These are phyloP conservation scores for Mortierella sp. DNA, from an alignment of 371 early-diverging fungal species.

Conservation along the genomic window DNA sequence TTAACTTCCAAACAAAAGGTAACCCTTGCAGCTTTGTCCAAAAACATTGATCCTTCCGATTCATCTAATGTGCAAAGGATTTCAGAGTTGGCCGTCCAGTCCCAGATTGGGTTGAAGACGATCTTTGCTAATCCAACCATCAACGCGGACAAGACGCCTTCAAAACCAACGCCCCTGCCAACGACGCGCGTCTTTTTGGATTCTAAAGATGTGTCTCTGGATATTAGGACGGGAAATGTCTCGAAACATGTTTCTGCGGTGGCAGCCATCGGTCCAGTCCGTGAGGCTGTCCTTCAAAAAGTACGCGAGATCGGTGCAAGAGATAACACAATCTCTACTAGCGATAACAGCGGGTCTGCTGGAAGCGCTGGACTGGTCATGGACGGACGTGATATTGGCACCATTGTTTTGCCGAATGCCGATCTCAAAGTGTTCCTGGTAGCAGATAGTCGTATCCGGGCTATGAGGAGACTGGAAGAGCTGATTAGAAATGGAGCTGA, in stretches of 20 bases:
- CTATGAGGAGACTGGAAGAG: slow-evolving; percentile 81
- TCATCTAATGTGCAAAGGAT: slow-evolving; percentile 17
- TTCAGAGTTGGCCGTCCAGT: slow-evolving; percentile 40
- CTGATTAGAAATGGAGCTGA: slow-evolving; percentile 50
- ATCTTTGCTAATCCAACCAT: slow-evolving; percentile 16
- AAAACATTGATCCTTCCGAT: slow-evolving; percentile 52
- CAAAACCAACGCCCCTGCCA: slow-evolving; percentile 24
- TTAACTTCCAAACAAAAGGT: slow-evolving; percentile 50
- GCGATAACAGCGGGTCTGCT: not conserved
- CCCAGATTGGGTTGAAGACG: slow-evolving; percentile 35
- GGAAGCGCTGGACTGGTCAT: slow-evolving; percentile 79
- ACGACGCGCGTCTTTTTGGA: slow-evolving; percentile 64
- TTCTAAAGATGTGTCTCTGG: slow-evolving; percentile 71
- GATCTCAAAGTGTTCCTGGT: slow-evolving; percentile 90
- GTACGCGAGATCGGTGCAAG: slow-evolving; percentile 65
- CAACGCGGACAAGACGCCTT: slow-evolving; percentile 12
- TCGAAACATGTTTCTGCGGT: slow-evolving; percentile 74
- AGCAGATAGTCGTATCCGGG: slow-evolving; percentile 80
- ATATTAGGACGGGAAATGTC: slow-evolving; percentile 73
- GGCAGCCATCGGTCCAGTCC: slow-evolving; percentile 74
- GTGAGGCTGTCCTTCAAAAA: slow-evolving; percentile 69
- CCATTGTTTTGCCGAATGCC: slow-evolving; percentile 89
- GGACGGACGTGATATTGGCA: slow-evolving; percentile 97
- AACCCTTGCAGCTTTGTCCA: slow-evolving; percentile 63
- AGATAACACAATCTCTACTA: not conserved